Conservation (phyloP, 73 alveolate species). For the Uronychia setigera region DNA sequence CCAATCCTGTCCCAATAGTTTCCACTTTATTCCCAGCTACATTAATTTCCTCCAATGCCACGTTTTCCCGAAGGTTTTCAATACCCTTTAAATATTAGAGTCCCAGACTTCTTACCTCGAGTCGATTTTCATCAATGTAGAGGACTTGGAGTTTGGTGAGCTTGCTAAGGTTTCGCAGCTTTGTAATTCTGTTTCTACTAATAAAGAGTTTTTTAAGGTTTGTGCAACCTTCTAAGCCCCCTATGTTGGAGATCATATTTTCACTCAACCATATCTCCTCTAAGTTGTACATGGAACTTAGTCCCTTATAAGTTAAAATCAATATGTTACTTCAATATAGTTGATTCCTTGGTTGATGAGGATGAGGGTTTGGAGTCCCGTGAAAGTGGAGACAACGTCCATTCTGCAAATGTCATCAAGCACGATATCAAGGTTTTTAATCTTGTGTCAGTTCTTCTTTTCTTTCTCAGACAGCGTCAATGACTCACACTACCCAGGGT, state of each 20-base stretch:
- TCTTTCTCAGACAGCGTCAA: background rate
- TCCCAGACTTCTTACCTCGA: background rate
- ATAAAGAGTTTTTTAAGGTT: constrained; percentile 33
- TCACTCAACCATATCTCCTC: constrained; percentile 45
- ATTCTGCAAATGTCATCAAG: constrained; percentile 77
- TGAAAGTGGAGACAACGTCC: constrained; percentile 66
- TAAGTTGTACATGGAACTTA: constrained; percentile 11
- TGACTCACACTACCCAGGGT: background rate
- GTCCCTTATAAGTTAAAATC: constrained; percentile 21
- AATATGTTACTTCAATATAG: constrained; percentile 54
- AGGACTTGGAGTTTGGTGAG: constrained; percentile 9
- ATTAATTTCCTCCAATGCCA: constrained; percentile 11
- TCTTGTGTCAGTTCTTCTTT: constrained; percentile 35
- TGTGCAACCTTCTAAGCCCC: constrained; percentile 36
- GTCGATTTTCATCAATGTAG: constrained; percentile 16
- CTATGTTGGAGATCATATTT: constrained; percentile 32
- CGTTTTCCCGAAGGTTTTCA: background rate
- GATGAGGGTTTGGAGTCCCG: constrained; percentile 61
- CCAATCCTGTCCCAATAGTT: constrained; percentile 57
- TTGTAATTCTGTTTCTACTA: constrained; percentile 36
- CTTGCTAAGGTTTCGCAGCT: constrained; percentile 34
- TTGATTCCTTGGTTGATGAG: constrained; percentile 72
- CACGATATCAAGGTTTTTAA: constrained; percentile 60
- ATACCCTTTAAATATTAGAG: too few relatives aligned
- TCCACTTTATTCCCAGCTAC: constrained; percentile 37